Evolutionary conservation across 768 basidiomycete species (phyloP), one percentile per base, ranked within the genome.

Genomic region (Termitomyces sp.): DNA sequence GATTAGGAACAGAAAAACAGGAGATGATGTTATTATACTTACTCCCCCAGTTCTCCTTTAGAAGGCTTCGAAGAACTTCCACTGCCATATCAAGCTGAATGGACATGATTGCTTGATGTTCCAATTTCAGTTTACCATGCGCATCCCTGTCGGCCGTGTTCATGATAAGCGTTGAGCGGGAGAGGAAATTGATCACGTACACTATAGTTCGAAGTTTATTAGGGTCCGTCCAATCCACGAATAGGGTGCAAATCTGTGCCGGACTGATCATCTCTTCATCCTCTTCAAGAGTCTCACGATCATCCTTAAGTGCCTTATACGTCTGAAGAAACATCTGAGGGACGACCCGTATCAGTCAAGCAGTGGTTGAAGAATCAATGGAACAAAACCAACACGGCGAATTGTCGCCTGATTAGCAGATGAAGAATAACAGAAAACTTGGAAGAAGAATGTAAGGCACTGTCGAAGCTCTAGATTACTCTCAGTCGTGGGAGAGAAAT

Each of bases 401-500:
- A 97, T 86, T n/a, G 80, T 71, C 18, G 79, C 70, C 70, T 97
- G 94, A 65, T 95, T 91, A 22, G 64, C 64, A 6, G 80, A 69
- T 0, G 87, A 86, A n/a, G 92, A 91, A 70, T 86, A 92, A 69
- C 90, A 90, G 66, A 88, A 97, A 0, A 86, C 84, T 2, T 85
- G 89, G 72, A 95, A 86, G 77, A 96, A 96, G 69, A 88, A 90
- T 4, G 87, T 80, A 40, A 97, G 71, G 64, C 88, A 93, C 69
- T 98, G 95, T 43, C 92, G 81, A 18, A 98, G 76, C 56, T 88
- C 83, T 59, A 91, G 87, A 64, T 96, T 98, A 30, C 85, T 82
- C 16, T 74, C 79, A 2, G 92, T 96, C 54, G 87, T 81, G 1
- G 92, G 91, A 0, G 89, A 90, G 50, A 97, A 77, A 69, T 90